phyloP scores from a whole-genome alignment of 345 rosid species.

The Corchorus olitorius region DNA sequence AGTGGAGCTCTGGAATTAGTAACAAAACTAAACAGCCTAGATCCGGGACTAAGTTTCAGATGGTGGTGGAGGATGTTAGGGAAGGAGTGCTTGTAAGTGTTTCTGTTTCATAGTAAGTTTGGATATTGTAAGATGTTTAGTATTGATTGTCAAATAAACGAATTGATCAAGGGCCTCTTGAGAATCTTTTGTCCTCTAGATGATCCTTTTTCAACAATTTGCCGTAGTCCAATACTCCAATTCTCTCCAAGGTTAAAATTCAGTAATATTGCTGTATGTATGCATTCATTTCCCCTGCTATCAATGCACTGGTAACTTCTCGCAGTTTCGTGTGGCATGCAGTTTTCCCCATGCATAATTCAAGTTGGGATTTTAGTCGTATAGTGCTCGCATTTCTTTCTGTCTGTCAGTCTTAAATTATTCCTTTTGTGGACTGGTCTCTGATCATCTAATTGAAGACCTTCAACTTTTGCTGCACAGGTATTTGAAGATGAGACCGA shows the following conservation, averaged over 20 bases:
- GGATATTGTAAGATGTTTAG: background rate
- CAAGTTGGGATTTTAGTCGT: background rate
- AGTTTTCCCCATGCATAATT: background rate
- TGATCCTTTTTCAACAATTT: background rate
- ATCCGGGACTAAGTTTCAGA: constrained; percentile 70
- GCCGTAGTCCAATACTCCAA: background rate
- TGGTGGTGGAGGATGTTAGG: constrained; percentile 91
- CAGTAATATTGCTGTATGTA: background rate
- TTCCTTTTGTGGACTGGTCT: background rate
- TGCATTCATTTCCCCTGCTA: background rate
- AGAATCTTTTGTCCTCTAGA: background rate
- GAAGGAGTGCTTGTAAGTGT: constrained; percentile 87
- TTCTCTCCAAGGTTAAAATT: background rate
- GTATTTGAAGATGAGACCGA: constrained; percentile 93
- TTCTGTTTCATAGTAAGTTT: background rate
- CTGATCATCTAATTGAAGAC: background rate
- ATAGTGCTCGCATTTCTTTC: background rate
- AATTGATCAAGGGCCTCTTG: background rate
- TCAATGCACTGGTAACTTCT: background rate
- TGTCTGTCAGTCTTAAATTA: background rate
- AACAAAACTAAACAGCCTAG: constrained; percentile 62
- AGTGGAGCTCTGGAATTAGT: constrained; percentile 48
- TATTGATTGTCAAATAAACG: background rate
- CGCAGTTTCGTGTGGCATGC: background rate
- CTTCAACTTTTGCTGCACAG: constrained; percentile 32